Evolutionary conservation across 176 grass and related monocot genomes (phyloP).

Genomic region (Aegilops longissima): DNA sequence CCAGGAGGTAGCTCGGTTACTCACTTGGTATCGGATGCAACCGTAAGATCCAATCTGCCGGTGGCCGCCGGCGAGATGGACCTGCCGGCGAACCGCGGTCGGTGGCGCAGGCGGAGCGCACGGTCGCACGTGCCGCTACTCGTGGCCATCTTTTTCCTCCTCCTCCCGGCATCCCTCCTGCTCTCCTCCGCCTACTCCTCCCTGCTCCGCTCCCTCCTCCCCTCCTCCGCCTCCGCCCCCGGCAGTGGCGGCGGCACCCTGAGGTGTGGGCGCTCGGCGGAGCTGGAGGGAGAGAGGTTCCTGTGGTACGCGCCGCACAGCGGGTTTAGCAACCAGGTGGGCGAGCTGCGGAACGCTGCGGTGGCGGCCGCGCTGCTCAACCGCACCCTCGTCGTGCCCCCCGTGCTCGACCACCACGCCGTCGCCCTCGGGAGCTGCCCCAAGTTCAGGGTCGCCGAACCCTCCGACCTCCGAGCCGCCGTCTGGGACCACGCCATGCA

Average conservation of each 20-base stretch:
- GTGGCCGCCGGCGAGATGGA: conserved; percentile 42
- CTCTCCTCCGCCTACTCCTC: conserved; percentile 44
- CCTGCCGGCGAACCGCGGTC: conserved; percentile 42
- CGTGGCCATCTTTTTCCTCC: conserved; percentile 42
- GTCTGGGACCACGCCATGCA: conserved; percentile 88
- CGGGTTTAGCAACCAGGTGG: conserved; percentile 93
- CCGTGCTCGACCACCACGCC: conserved; percentile 91
- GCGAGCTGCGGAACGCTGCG: conserved; percentile 77
- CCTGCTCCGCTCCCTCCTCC: conserved; percentile 35
- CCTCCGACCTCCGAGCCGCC: conserved; percentile 51
- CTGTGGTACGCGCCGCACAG: conserved; percentile 97
- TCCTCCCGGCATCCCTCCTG: conserved; percentile 38
- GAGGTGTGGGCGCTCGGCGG: conserved; percentile 31
- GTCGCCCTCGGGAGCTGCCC: conserved; percentile 90
- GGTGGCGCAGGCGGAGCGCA: conserved; percentile 71
- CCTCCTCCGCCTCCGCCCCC: conserved; percentile 3
- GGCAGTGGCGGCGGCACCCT: background rate
- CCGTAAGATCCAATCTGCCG: conserved; percentile 13
- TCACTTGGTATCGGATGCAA: background rate
- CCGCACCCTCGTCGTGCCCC: conserved; percentile 81
- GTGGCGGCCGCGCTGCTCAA: conserved; percentile 77
- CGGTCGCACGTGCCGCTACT: conserved; percentile 44
- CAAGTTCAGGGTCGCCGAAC: conserved; percentile 82
- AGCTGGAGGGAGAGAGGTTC: conserved; percentile 58
- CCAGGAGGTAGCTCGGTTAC: background rate